Conservation (phyloP, 2,329 filamentous ascomycete species). For the Penicillium aurantiogriseum region DNA sequence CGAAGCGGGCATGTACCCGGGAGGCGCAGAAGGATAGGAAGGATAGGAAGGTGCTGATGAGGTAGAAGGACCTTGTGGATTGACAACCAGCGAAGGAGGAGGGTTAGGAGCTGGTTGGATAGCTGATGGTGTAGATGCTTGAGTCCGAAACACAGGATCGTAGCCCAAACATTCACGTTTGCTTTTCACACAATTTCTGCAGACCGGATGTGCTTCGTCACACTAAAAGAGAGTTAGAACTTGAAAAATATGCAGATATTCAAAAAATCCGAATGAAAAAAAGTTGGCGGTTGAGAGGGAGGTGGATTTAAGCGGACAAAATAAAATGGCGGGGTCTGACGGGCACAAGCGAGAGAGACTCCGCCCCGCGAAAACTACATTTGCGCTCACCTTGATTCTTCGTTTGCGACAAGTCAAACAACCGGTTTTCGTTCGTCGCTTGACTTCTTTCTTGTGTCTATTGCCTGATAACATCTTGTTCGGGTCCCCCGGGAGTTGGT, state of each 20-base stretch:
- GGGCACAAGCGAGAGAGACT: slow-evolving; percentile 30
- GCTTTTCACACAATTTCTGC: slow-evolving; percentile 68
- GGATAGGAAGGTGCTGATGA: slow-evolving; percentile 32
- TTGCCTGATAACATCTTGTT: slow-evolving; percentile 60
- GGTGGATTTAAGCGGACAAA: slow-evolving; percentile 19
- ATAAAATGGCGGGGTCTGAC: slow-evolving; percentile 29
- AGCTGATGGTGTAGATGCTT: slow-evolving; percentile 62
- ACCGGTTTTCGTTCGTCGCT: slow-evolving; percentile 72
- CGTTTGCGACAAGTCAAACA: slow-evolving; percentile 65
- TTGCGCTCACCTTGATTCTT: slow-evolving; percentile 65
- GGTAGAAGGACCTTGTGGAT: slow-evolving; percentile 38
- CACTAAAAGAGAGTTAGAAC: slow-evolving; percentile 58
- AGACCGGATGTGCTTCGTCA: slow-evolving; percentile 91
- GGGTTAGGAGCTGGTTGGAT: slow-evolving; percentile 60
- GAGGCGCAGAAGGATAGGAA: slow-evolving; percentile 39
- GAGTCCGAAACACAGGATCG: slow-evolving; percentile 71
- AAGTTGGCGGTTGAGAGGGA: slow-evolving; percentile 13
- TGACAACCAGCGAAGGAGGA: slow-evolving; percentile 43
- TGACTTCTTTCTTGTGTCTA: slow-evolving; percentile 69
- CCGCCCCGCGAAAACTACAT: slow-evolving; percentile 21
- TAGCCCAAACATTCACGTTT: slow-evolving; percentile 67
- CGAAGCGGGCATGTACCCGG: slow-evolving; percentile 41
- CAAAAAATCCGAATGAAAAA: slow-evolving; percentile 5
- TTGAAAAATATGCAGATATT: slow-evolving; percentile 9
- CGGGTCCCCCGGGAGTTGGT: slow-evolving; percentile 49